These are phyloP conservation scores for Diplodia seriata DNA, from an alignment of 2,329 filamentous ascomycete species.

Conservation along the genomic window DNA sequence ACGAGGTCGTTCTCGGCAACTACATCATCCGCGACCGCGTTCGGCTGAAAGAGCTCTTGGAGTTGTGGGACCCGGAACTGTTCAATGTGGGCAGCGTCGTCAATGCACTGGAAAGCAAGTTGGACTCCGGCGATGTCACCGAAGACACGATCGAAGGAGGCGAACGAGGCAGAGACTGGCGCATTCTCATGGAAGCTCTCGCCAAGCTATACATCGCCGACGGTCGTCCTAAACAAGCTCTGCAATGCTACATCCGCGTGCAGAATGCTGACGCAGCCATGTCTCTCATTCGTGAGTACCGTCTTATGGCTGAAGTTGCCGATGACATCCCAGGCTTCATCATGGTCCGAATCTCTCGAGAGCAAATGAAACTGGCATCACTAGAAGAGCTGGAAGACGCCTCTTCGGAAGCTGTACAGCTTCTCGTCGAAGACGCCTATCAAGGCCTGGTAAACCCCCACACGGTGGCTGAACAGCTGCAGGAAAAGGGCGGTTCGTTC, in stretches of 20 bases:
- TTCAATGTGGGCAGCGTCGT: slow-evolving; percentile 81
- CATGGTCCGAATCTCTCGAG: slow-evolving; percentile 79
- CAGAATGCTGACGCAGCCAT: slow-evolving; percentile 93
- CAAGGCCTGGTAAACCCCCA: slow-evolving; percentile 82
- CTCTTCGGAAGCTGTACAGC: slow-evolving; percentile 80
- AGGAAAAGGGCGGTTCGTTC: slow-evolving; percentile 64
- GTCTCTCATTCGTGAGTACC: slow-evolving; percentile 82
- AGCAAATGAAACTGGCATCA: slow-evolving; percentile 70
- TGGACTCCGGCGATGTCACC: slow-evolving; percentile 75
- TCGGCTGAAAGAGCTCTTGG: slow-evolving; percentile 78
- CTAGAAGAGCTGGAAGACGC: slow-evolving; percentile 76
- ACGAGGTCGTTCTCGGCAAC: slow-evolving; percentile 87
- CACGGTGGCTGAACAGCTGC: slow-evolving; percentile 79
- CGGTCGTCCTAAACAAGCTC: slow-evolving; percentile 80
- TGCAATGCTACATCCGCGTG: slow-evolving; percentile 86
- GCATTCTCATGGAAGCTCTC: slow-evolving; percentile 83
- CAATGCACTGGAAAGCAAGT: slow-evolving; percentile 79
- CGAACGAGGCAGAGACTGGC: slow-evolving; percentile 80
- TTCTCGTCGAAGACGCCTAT: slow-evolving; percentile 90
- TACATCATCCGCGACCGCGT: slow-evolving; percentile 82
- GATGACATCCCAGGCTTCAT: slow-evolving; percentile 93
- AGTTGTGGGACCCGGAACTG: slow-evolving; percentile 82
- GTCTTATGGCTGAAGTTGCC: slow-evolving; percentile 85
- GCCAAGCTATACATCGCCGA: slow-evolving; percentile 84
- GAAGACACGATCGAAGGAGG: slow-evolving; percentile 79